Evolutionary conservation across 805 yeast species (phyloP).

Genomic region (Yarrowia sp.): DNA sequence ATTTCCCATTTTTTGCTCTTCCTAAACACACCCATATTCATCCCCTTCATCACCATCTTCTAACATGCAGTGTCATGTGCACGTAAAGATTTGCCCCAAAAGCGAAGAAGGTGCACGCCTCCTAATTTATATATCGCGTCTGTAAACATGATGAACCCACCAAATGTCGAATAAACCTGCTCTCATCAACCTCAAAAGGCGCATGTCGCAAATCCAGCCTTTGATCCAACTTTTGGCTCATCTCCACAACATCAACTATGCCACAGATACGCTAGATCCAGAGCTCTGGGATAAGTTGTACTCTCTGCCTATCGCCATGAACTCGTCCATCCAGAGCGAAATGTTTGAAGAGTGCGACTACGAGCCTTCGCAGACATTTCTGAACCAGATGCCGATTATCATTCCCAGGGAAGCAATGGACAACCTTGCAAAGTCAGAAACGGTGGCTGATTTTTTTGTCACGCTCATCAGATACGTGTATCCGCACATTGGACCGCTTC

Average conservation of each 20-base stretch:
- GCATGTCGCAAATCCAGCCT: slow-evolving; percentile 14
- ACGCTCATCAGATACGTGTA: slow-evolving; percentile 12
- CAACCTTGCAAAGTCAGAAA: neutral
- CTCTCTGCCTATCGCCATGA: slow-evolving; percentile 15
- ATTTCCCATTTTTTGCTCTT: no score
- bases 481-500: neutral
- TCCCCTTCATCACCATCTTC: no score
- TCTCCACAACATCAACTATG: slow-evolving; percentile 24
- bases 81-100: no score
- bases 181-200: neutral
- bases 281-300: slow-evolving; percentile 17
- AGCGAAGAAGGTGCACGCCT: no score
- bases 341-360: slow-evolving; percentile 22
- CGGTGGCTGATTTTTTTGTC: slow-evolving; percentile 13
- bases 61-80: no score
- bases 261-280: neutral
- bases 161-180: no score
- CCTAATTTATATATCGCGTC: no score
- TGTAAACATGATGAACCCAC: no score
- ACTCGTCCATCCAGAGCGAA: slow-evolving; percentile 8
- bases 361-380: neutral
- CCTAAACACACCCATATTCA: no score
- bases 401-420: neutral
- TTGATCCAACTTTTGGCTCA: slow-evolving; percentile 4
- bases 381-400: slow-evolving; percentile 8